phyloP scores from a whole-genome alignment of 2,329 filamentous ascomycete species.

The Trichocomaceae sp. region DNA sequence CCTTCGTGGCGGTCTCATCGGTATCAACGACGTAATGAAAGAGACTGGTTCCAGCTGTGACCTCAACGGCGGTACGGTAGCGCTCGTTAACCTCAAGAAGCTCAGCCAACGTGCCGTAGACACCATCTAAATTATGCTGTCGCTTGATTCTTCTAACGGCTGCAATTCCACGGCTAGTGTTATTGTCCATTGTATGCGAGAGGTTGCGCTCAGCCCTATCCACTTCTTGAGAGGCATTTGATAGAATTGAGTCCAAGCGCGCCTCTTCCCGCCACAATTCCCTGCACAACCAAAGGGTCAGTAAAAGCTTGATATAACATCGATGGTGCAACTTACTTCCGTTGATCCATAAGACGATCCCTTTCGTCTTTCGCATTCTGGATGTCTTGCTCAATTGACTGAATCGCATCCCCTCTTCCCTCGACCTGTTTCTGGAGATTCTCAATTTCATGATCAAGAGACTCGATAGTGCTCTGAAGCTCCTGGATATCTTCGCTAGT shows the following conservation, averaged over 20 bases:
- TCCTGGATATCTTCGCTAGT: slow-evolving; percentile 73
- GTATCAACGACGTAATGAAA: slow-evolving; percentile 97
- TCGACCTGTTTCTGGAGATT: slow-evolving; percentile 66
- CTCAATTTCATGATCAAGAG: slow-evolving; percentile 66
- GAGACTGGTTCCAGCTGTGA: slow-evolving; percentile 82
- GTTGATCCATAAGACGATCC: slow-evolving; percentile 75
- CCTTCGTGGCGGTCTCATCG: slow-evolving; percentile 73
- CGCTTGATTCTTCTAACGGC: slow-evolving; percentile 76
- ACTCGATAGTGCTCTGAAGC: slow-evolving; percentile 63
- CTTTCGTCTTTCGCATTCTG: slow-evolving; percentile 70
- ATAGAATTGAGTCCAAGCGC: slow-evolving; percentile 70
- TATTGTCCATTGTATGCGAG: slow-evolving; percentile 79
- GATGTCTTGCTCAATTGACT: slow-evolving; percentile 65
- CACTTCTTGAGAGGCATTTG: slow-evolving; percentile 68
- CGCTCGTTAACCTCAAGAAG: slow-evolving; percentile 79
- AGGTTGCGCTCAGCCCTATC: slow-evolving; percentile 71
- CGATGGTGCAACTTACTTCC: slow-evolving; percentile 51
- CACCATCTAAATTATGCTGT: slow-evolving; percentile 71
- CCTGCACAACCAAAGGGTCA: slow-evolving; percentile 18
- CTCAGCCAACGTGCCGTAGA: slow-evolving; percentile 88
- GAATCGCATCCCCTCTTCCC: slow-evolving; percentile 68
- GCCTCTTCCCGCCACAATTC: slow-evolving; percentile 83
- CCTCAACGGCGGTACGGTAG: slow-evolving; percentile 84
- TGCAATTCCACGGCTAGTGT: slow-evolving; percentile 79
- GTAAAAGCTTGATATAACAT: background rate